phyloP scores from a whole-genome alignment of 331 rosid species.

The Malus hybrid region DNA sequence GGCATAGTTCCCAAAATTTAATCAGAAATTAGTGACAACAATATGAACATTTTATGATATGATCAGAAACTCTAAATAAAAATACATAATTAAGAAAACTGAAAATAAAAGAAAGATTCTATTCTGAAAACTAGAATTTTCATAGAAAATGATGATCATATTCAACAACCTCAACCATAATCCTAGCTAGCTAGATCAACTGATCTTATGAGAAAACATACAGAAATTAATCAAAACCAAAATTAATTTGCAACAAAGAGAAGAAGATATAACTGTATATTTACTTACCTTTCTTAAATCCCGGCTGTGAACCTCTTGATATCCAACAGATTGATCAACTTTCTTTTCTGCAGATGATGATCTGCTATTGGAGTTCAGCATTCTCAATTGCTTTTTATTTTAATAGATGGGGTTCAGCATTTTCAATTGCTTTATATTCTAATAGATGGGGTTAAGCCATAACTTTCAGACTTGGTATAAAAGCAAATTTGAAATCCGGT shows the following conservation, averaged over 20 bases:
- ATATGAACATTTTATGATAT: neutral
- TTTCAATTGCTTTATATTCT: neutral
- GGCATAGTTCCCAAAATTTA: neutral
- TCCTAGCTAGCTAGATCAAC: neutral
- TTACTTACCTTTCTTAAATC: slow-evolving; percentile 18
- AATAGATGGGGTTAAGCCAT: slow-evolving; percentile 4
- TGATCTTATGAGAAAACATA: neutral
- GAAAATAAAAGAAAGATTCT: too few relatives aligned
- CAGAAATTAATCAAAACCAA: neutral
- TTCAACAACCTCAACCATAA: neutral
- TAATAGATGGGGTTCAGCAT: slow-evolving; percentile 17
- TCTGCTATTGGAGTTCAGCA: slow-evolving; percentile 18
- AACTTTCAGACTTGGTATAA: slow-evolving; percentile 23
- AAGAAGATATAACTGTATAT: neutral
- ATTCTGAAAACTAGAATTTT: neutral
- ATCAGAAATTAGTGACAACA: neutral
- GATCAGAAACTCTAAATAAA: neutral
- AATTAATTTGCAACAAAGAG: neutral
- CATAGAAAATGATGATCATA: neutral
- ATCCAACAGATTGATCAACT: slow-evolving; percentile 13
- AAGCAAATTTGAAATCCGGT: slow-evolving; percentile 14
- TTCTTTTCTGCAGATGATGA: slow-evolving; percentile 22
- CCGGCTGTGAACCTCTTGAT: slow-evolving; percentile 9
- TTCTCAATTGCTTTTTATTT: slow-evolving; percentile 2
- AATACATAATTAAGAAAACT: too few relatives aligned